phyloP scores from a whole-genome alignment of 495 filamentous ascomycete species.

The Penicillium canescens region DNA sequence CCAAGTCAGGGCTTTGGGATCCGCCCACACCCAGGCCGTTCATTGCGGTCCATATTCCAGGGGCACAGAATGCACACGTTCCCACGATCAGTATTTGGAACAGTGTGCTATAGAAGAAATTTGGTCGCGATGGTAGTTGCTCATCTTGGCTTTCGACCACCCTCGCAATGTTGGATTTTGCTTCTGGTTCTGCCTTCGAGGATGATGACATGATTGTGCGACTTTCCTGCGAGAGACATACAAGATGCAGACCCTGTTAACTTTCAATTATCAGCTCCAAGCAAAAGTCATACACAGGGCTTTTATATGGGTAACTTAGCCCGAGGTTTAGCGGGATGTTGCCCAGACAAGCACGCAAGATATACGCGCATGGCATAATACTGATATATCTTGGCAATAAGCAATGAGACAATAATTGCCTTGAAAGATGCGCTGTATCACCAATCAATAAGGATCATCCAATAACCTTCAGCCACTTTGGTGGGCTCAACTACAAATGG shows the following conservation, averaged over 20 bases:
- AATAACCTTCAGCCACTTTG: conserved; percentile 4
- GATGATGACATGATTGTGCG: background rate
- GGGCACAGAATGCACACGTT: conserved; percentile 54
- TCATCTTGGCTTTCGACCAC: background rate
- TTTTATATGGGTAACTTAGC: too few relatives aligned
- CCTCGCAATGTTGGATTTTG: background rate
- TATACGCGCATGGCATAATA: conserved; percentile 11
- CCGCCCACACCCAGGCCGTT: conserved; percentile 57
- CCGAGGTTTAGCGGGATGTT: background rate
- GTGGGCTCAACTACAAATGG: background rate
- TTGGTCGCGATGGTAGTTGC: background rate
- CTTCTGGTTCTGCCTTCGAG: background rate
- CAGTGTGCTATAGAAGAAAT: conserved; percentile 43
- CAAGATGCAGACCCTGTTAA: too few relatives aligned
- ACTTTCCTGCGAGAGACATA: too few relatives aligned
- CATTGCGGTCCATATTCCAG: conserved; percentile 60
- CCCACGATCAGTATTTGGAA: conserved; percentile 57
- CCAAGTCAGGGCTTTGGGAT: conserved; percentile 50
- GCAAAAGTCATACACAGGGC: too few relatives aligned
- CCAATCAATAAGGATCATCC: background rate
- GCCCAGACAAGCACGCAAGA: conserved; percentile 14
- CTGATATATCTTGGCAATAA: background rate
- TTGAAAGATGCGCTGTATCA: background rate
- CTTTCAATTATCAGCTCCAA: too few relatives aligned
- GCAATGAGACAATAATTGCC: background rate